These are phyloP conservation scores for Euphorbia corollata DNA, from an alignment of 441 rosid species.

Conservation along the genomic window DNA sequence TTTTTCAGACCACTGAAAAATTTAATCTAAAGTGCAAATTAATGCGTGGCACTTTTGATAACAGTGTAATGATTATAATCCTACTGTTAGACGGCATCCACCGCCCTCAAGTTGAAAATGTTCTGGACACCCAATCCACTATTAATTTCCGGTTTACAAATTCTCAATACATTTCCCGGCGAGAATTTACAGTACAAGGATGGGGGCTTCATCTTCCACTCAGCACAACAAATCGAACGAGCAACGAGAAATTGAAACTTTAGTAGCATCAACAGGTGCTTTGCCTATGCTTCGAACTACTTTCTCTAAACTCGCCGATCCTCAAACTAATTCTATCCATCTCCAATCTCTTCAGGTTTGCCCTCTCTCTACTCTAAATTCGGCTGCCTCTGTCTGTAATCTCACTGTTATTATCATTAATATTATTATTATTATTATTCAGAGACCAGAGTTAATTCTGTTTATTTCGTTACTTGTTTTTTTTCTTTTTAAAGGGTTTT, in stretches of 20 bases:
- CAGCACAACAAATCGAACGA: constrained; percentile 34
- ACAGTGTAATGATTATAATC: no score
- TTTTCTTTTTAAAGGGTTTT: background rate
- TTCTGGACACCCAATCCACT: background rate
- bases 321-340: constrained; percentile 44
- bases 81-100: no score
- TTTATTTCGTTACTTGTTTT: background rate
- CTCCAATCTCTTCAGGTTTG: constrained; percentile 54
- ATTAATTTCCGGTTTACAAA: background rate
- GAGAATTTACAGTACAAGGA: constrained; percentile 1
- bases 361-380: background rate
- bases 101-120: background rate
- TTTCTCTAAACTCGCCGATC: constrained; percentile 56
- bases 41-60: no score
- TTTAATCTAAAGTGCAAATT: no score
- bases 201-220: constrained; percentile 78
- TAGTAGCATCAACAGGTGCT: constrained; percentile 70
- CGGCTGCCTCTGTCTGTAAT: background rate
- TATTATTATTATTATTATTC: no score
- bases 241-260: constrained; percentile 58
- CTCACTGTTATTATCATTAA: background rate
- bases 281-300: constrained; percentile 56
- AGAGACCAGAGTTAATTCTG: no score
- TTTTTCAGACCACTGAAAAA: no score
- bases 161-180: background rate